phyloP scores from a whole-genome alignment of 768 basidiomycete species.

The Suillus brevipes region DNA sequence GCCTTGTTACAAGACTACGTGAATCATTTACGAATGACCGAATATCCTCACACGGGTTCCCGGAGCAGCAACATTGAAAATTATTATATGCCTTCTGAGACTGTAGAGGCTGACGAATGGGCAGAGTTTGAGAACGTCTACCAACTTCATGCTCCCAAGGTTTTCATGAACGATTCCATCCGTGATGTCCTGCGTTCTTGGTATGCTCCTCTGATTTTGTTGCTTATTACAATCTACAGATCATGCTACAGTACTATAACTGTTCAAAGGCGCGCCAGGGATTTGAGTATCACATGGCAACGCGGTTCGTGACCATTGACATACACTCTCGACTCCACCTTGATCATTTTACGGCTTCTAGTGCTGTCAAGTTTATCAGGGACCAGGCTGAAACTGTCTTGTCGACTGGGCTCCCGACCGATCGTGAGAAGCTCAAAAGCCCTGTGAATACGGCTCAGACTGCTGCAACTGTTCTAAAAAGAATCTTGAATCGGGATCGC shows the following conservation, averaged over 20 bases:
- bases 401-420: constrained; percentile 15
- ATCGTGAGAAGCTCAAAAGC: constrained; percentile 29
- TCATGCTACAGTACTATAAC: constrained; percentile 87
- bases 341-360: constrained; percentile 27
- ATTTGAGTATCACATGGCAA: constrained; percentile 87
- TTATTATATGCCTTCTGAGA: constrained; percentile 69
- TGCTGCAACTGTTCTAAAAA: constrained; percentile 67
- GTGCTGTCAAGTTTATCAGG: constrained; percentile 84
- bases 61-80: constrained; percentile 40
- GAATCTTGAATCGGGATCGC: constrained; percentile 58
- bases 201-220: constrained; percentile 4
- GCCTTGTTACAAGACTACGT: constrained; percentile 62
- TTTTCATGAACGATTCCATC: constrained; percentile 73
- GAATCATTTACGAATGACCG: constrained; percentile 48
- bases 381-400: constrained; percentile 65
- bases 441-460: constrained; percentile 53
- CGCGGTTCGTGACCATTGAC: constrained; percentile 52
- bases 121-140: constrained; percentile 88
- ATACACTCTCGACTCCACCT: constrained; percentile 9
- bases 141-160: constrained; percentile 83
- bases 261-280: constrained; percentile 74
- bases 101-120: constrained; percentile 70
- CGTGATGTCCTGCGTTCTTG: constrained; percentile 61
- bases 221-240: constrained; percentile 42
- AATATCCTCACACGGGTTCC: constrained; percentile 33